phyloP scores from a whole-genome alignment of 2,329 filamentous ascomycete genomes.

The Coleophoma crateriformis region DNA sequence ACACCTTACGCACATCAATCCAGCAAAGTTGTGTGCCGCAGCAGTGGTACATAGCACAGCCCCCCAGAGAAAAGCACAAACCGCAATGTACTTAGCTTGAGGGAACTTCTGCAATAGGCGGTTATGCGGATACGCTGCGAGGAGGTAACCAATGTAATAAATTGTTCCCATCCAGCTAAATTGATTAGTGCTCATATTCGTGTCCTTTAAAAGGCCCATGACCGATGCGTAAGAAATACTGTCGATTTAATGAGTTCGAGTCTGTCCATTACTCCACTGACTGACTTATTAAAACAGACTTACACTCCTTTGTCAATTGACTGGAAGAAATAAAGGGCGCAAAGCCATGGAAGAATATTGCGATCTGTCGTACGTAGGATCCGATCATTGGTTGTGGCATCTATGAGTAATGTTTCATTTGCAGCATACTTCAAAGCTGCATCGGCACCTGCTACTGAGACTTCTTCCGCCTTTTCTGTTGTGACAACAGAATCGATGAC shows the following conservation, averaged over 20 bases:
- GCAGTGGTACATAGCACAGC: slow-evolving; percentile 53
- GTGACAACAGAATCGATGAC: no score
- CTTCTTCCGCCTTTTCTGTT: no score
- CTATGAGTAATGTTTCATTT: not conserved
- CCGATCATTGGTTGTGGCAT: not conserved
- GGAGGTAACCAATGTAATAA: slow-evolving; percentile 32
- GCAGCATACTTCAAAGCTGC: not conserved
- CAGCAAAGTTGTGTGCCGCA: slow-evolving; percentile 48
- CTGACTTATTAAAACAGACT: not conserved
- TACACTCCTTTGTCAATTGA: slow-evolving; percentile 1
- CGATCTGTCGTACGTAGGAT: not conserved
- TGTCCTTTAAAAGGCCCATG: slow-evolving; percentile 30
- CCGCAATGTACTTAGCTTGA: slow-evolving; percentile 53
- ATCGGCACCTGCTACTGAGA: not conserved
- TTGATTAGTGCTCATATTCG: slow-evolving; percentile 30
- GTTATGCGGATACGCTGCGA: slow-evolving; percentile 2
- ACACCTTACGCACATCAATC: slow-evolving; percentile 35
- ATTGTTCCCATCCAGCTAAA: slow-evolving; percentile 39
- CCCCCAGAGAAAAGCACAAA: slow-evolving; percentile 54
- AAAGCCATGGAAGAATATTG: not conserved
- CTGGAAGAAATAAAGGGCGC: slow-evolving; percentile 1
- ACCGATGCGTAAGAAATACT: slow-evolving; percentile 31
- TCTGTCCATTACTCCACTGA: not conserved
- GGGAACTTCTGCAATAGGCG: slow-evolving; percentile 41
- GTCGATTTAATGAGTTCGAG: not conserved